Conservation (phyloP, 495 filamentous ascomycete species). For the Sporormia fimetaria region DNA sequence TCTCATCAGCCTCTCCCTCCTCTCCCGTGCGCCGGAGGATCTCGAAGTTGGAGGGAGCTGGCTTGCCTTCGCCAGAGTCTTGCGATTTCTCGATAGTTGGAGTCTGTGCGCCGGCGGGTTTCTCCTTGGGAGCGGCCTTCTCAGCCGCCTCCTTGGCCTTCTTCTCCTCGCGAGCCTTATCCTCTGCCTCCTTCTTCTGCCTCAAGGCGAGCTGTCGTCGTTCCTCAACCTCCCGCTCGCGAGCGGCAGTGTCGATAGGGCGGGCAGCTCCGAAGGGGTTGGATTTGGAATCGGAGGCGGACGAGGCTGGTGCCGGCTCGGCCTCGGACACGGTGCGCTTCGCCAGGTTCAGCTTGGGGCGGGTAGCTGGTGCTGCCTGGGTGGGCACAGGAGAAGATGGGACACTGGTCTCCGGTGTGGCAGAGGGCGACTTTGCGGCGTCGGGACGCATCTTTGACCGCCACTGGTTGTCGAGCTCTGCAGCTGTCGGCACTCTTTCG, state of each 20-base stretch:
- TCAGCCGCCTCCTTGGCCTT: conserved; percentile 43
- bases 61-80: conserved; percentile 29
- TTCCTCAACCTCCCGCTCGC: conserved; percentile 82
- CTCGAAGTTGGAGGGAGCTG: conserved; percentile 25
- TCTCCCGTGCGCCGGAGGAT: conserved; percentile 29
- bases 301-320: conserved; percentile 41
- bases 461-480: conserved; percentile 82
- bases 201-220: conserved; percentile 60
- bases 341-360: conserved; percentile 69
- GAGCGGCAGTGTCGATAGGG: conserved; percentile 78
- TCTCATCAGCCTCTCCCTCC: conserved; percentile 25
- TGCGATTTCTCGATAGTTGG: conserved; percentile 22
- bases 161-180: conserved; percentile 70
- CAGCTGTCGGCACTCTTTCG: conserved; percentile 67
- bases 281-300: conserved; percentile 58
- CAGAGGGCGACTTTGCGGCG: conserved; percentile 36
- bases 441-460: conserved; percentile 74
- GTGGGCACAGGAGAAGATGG: conserved; percentile 54
- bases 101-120: conserved; percentile 17
- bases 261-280: conserved; percentile 86
- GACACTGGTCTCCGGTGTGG: conserved; percentile 50
- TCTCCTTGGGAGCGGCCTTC: conserved; percentile 32
- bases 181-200: conserved; percentile 79
- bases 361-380: conserved; percentile 43
- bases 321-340: conserved; percentile 82